Evolutionary conservation across 2,329 filamentous ascomycete species (phyloP), one percentile per base, ranked within the genome.

Genomic region (Amauroascus niger): DNA sequence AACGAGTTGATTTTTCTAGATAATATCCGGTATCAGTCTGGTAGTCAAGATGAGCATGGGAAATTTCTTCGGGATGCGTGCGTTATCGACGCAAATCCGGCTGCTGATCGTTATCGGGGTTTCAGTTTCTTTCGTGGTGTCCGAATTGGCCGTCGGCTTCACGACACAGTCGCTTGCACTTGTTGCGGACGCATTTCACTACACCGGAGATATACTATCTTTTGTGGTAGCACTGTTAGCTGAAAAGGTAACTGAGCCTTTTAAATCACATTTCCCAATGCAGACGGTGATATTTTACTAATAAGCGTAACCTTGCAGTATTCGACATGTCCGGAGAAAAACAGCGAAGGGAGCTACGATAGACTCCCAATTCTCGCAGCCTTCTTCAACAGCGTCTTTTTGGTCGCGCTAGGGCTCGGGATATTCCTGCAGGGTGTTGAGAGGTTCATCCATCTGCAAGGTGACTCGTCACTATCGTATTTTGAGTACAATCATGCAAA

Each of bases 311-410:
- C 13, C 7, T 3, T 35, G 7, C 9, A 53, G 50, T 53, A 53
- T 28, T 46, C 50, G 40, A 46, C 40, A 45, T 39, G 41, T 20
- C 30, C 50, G 13, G 30, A 53, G 4, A 47, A 47, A 13, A 46
- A 53, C 18, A 20, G n/a, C 3, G 8, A 53, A 39, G 39, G 49
- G 9, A 40, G 43, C 8, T 53, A 53, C 16, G 32, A 53, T 47
- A 52, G 40, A 9, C 44, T 57, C 30, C 55, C 55, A 14, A 44
- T 35, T 9, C 49, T 58, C 24, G 56, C 56, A 14, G 56, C 56
- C 2, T 90, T 90, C 67, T 90, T 89, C 75, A 90, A 90, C 62
- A 86, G 86, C 13, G 81, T 83, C 1, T 86, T 90, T 55, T 75
- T 90, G 1, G 67, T 88, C 14, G 85, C 83, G 0, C 71, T 90